Conservation (phyloP, 306 rosid genomes). For the Canavalia ensiformis region DNA sequence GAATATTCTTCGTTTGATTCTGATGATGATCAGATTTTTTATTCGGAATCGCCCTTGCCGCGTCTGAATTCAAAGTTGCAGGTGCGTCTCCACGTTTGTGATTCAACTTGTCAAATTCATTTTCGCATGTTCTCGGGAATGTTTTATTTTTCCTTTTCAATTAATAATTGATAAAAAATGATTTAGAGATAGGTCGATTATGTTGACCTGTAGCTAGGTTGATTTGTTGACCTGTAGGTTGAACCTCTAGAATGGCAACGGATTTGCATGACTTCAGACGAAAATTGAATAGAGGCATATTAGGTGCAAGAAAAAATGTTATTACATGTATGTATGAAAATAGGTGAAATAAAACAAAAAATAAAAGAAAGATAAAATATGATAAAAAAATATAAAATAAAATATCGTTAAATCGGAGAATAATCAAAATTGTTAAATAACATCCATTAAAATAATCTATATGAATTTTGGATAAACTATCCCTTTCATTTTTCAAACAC, state of each 20-base stretch:
- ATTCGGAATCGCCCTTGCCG: background rate
- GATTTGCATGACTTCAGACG: background rate
- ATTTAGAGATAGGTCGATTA: background rate
- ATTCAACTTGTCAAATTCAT: too few species aligned
- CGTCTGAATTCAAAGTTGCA: background rate
- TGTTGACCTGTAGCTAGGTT: background rate
- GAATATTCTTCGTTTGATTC: slow-evolving; percentile 52
- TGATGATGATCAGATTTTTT: slow-evolving; percentile 50
- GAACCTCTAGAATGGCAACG: background rate
- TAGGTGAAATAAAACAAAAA: too few species aligned
- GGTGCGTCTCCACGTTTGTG: slow-evolving; percentile 4
- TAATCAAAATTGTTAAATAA: too few species aligned
- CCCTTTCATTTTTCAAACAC: too few species aligned
- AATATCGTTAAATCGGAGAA: too few species aligned
- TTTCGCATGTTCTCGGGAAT: background rate
- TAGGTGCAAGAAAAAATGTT: background rate
- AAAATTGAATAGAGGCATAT: background rate
- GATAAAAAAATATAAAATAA: too few species aligned
- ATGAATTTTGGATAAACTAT: too few species aligned
- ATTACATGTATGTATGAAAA: too few species aligned
- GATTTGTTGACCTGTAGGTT: too few species aligned
- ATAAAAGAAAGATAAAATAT: too few species aligned
- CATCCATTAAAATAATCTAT: too few species aligned
- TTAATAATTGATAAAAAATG: background rate
- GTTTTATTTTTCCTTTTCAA: background rate